These are phyloP conservation scores for Boletus coccyginus DNA, from an alignment of 768 basidiomycete species.

Conservation along the genomic window DNA sequence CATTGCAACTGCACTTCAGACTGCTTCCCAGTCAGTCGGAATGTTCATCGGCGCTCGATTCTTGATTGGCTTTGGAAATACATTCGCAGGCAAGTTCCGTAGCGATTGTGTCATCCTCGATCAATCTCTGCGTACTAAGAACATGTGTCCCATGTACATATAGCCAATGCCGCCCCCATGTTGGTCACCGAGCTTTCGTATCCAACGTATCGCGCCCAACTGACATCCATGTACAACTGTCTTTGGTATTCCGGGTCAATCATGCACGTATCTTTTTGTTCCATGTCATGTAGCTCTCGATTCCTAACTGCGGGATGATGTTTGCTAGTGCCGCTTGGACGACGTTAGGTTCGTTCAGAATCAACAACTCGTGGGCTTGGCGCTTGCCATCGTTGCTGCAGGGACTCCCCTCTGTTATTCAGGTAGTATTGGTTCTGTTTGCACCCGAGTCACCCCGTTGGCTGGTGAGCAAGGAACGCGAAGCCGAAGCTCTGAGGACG, in stretches of 20 bases:
- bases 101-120: neutral
- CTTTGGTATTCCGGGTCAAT: slow-evolving; percentile 86
- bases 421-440: slow-evolving; percentile 64
- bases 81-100: slow-evolving; percentile 52
- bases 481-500: slow-evolving; percentile 60
- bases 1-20: slow-evolving; percentile 63
- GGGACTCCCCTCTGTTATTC: slow-evolving; percentile 64
- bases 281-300: neutral
- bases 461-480: slow-evolving; percentile 71
- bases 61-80: slow-evolving; percentile 73
- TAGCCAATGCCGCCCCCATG: slow-evolving; percentile 74
- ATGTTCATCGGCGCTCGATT: slow-evolving; percentile 84
- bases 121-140: neutral
- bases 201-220: slow-evolving; percentile 72
- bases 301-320: neutral
- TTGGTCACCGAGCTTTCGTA: slow-evolving; percentile 82
- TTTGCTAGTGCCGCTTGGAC: slow-evolving; percentile 67
- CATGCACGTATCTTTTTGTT: slow-evolving; percentile 41
- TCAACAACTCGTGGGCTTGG: slow-evolving; percentile 72
- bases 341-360: slow-evolving; percentile 76
- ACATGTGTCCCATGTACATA: neutral
- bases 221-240: slow-evolving; percentile 79
- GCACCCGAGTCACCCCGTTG: slow-evolving; percentile 83
- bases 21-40: slow-evolving; percentile 65
- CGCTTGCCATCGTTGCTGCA: slow-evolving; percentile 76